Base-by-base conservation (phyloP, 768 basidiomycete species). In the Tricholoma bakamatsutake region DNA sequence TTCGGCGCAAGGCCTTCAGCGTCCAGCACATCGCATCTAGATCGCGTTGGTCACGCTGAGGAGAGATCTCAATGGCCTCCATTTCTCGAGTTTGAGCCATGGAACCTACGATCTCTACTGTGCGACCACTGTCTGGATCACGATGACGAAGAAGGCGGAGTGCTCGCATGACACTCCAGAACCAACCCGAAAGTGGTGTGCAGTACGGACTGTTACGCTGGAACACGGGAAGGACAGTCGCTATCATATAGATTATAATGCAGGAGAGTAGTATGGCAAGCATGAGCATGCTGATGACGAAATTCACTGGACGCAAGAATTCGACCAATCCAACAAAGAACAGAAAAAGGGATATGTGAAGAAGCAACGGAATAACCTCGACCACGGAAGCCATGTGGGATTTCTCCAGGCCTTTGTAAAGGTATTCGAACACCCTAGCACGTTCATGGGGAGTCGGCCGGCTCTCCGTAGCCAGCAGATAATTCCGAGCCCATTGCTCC, bases 271-370 rank as follows among this genome's bases (percentile, higher is more conserved):
- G 61, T 46, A 73, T 58, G 9, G 58, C 66, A 13, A 71, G 52
- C 13, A 70, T 65, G 17, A 75, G 59, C 54, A 68, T 67, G 39
- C 67, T 66, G 52, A 77, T 65, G 17, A 52, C 59, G 11, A 59
- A 11, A 59, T 74, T 75, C 12, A 79, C 61, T 10, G 73, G 66
- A 54, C 62, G 65, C 31, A 80, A 64, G 61, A 81, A 78, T 18
- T 72, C 67, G 28, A 79, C 65, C 27, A 82, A 68, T 40, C 77
- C 76, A 37, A 75, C 71, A 62, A 84, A 74, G 64, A 82, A 81
- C 6, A 81, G 68, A 24, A 80, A 71, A 15, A 81, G 66, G 4
- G 79, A 76, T 9, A 76, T 62, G 58, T 81, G 80, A 17, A 81
- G 71, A 10, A 81, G 71, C 17, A 73, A 66, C 1, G 79, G 80